Evolutionary conservation across 306 rosid genomes (phyloP), one percentile per base, ranked within the genome.

Genomic region (Quercus variabilis): DNA sequence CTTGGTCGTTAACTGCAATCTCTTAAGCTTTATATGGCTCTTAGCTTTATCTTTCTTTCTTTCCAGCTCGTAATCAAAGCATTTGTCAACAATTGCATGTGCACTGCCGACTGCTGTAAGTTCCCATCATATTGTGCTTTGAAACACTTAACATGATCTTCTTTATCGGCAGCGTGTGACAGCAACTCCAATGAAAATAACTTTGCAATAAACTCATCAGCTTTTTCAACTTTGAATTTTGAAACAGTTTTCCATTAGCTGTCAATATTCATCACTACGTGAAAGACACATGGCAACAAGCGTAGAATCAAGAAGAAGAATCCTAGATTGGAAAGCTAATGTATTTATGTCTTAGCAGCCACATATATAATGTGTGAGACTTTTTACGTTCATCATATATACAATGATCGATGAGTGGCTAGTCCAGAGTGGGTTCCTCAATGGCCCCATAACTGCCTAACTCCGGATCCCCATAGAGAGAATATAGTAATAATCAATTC

Each of bases 11-110:
- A 55, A 71, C 43, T 63, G 71, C 69, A 55, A 76, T 58, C 41
- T 74, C 72, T 28, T 18, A 41, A 80, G 74, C 69, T 74, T 72
- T 62, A 14, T 33, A 69, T 23, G 30, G 55, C 10, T 15, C 4
- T 25, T 35, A 35, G 31, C 51, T 68, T 31, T 69, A n/a, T 38
- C 62, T 15, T 30, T 30, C 55, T 78, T 41, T 79, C 78, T 76
- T 76, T 83, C 81, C 74, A 69, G 74, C 51, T 87, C 69, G 60
- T 46, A 75, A 41, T 80, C 56, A 55, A 71, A 58, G 86, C 79
- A 65, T 60, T 69, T 73, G 74, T 64, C 79, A 76, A 76, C 71
- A 28, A 63, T 35, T 70, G 77, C 83, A 79, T 79, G 88, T 70
- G 80, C 74, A 28, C 8, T 57, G 56, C 56, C 17, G 55, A 26